Percentiles rank a stretch among this genome's conserved stretches.
Conservation (phyloP, 257 asterid genomes). For the Solanum arcanum region DNA sequence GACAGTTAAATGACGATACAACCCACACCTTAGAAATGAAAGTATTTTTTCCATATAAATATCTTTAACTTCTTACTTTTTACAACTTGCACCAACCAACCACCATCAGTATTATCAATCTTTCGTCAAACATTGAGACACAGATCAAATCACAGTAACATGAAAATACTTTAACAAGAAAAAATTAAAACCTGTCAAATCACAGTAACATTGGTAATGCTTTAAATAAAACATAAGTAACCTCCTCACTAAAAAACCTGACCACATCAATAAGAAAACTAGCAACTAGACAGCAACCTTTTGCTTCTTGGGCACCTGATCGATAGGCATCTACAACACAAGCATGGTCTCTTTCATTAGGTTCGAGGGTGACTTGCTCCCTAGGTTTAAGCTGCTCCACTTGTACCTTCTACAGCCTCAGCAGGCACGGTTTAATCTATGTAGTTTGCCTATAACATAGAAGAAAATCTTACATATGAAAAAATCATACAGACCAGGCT, state of each 20-base stretch:
- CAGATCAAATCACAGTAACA: background rate
- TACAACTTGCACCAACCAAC: background rate
- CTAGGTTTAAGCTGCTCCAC: no score
- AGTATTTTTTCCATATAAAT: background rate
- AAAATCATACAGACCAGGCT: background rate
- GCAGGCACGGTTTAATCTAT: constrained; percentile 83
- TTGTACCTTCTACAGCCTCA: constrained; percentile 31
- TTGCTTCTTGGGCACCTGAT: constrained; percentile 51
- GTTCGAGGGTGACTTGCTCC: no score
- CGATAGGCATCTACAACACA: constrained; percentile 66
- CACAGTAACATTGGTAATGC: background rate
- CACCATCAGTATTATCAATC: background rate
- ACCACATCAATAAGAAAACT: background rate
- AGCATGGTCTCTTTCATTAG: constrained; percentile 86
- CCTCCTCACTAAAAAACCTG: background rate
- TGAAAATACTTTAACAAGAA: background rate
- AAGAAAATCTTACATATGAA: background rate
- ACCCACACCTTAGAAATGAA: no score
- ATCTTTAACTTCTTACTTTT: background rate
- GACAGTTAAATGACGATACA: no score
- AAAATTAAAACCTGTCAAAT: no score
- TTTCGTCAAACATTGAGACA: background rate
- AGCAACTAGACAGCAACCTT: constrained; percentile 31
- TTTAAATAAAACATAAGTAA: background rate
- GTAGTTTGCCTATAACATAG: constrained; percentile 59